A percentile compares a stretch with the other conserved stretches of the same genome.
These are phyloP conservation scores for Prunus padus DNA, from an alignment of 306 rosid genomes.

Conservation along the genomic window DNA sequence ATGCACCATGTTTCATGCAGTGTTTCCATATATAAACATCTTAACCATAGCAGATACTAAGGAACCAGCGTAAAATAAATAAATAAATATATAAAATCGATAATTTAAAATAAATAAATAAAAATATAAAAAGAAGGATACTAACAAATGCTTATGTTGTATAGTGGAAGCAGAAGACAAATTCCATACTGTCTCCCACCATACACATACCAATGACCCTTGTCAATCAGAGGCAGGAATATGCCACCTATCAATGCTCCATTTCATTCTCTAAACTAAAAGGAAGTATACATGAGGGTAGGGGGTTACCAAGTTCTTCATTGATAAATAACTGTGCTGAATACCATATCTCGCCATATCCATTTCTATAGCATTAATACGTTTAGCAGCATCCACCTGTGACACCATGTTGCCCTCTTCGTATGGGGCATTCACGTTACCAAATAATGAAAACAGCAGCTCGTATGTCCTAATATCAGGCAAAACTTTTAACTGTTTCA, in stretches of 20 bases:
- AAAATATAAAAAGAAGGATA: background rate
- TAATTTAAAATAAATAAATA: too few relatives aligned
- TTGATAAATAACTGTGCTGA: constrained; percentile 67
- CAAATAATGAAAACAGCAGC: constrained; percentile 73
- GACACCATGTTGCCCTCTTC: constrained; percentile 62
- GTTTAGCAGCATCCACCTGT: constrained; percentile 55
- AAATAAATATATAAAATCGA: too few relatives aligned
- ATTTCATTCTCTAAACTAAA: constrained; percentile 20
- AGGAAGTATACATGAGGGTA: constrained; percentile 19
- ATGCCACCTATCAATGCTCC: background rate
- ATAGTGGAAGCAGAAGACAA: background rate
- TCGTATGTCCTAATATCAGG: constrained; percentile 75
- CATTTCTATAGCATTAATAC: constrained; percentile 70
- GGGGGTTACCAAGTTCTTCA: constrained; percentile 61
- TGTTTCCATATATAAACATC: too few relatives aligned
- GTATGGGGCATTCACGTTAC: constrained; percentile 71
- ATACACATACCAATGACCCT: background rate
- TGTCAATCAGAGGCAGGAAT: background rate
- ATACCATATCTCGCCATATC: constrained; percentile 65
- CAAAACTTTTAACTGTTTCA: constrained; percentile 51
- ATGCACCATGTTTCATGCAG: background rate
- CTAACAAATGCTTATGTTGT: too few relatives aligned
- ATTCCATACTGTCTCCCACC: background rate
- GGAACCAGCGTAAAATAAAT: background rate
- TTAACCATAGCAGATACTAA: too few relatives aligned